Base-by-base conservation (phyloP, 352 stramenopile genomes). In the Phytophthora pinifolia region DNA sequence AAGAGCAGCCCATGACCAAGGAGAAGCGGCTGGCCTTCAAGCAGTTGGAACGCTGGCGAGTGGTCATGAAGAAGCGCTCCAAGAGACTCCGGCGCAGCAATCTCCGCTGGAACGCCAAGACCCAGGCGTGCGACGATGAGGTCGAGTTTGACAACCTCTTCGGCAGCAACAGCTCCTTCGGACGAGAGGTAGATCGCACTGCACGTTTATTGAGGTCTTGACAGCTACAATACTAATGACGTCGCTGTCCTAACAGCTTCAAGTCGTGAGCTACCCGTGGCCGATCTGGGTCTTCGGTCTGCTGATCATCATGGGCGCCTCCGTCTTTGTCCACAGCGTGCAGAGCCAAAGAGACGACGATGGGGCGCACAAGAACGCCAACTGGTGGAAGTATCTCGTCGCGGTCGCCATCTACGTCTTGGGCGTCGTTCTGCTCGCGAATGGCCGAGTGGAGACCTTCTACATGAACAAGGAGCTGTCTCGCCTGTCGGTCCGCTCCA, bases 351-450 rank as follows among this genome's bases (percentile, higher is more conserved):
- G 59, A 62, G 45, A 63, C 6, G 57, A 67, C 15, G 57, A 51
- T 6, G 36, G 50, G 5, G 18, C 39, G 20, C 57, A 39, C 6
- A 17, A 15, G 6, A 55, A 77, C 12, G 53, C 58, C 1, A 66
- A 69, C 39, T 86, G 76, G 76, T 87, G 79, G 79, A 88, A 89
- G 49, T 86, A 89, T 70, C 33, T 85, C 10, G 76, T 89, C 9
- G 76, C 72, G 0, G 54, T 65, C 9, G 50, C 76, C 32, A 72
- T 89, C 35, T 86, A 83, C 62, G 13, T 76, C 10, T 35, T 78
- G 27, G 70, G 60, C 2, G 48, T 86, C 8, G 43, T 51, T 15
- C 55, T 89, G 9, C 62, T 84, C 31, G 61, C 59, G 1, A 87
- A 80, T 39, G 76, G 74, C 18, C 70, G 75, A 39, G 71, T 89